Evolutionary conservation across 176 grass and related monocot species (phyloP), one percentile per base, ranked within the genome.

Genomic region (Cocos nucifera): DNA sequence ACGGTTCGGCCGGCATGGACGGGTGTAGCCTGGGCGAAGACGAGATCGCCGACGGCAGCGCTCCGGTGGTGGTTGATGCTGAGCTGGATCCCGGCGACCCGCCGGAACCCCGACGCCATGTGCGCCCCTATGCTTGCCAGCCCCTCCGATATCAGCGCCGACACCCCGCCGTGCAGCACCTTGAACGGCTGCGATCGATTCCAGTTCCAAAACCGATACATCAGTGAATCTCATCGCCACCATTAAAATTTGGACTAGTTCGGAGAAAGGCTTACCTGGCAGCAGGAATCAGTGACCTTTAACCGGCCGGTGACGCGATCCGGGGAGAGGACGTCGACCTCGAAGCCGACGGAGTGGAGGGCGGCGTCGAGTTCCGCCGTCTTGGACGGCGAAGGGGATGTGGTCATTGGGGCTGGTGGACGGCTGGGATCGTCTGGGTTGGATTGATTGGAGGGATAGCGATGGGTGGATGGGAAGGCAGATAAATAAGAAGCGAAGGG

Each of bases 81-180:
- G 61, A 95, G 82, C 61, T 96, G 91, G 39, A 95, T 39, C 16
- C 92, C 92, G 28, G 92, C 86, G 20, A 96, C 73, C 51, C 87
- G 87, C 22, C 72, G 71, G 77, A 69, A 90, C 0, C 86, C 83
- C 0, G 80, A 87, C 5, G 91, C 91, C 78, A 96, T 81, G 86
- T 96, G 91, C 56, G 91, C 83, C 21, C 91, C 91, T 77, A 96
- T 90, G 86, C 92, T 90, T 3, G 78, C 92, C 10, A 96, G 75
- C 50, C 69, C 75, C 81, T 96, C 92, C 0, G 87, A 78, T 54
- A 96, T 79, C 62, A 90, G 59, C 5, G 87, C 87, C 27, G 87
- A 96, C 54, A 90, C 69, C 59, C 86, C 80, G 53, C 92, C 87
- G 76, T 96, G 92, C 54, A 96, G 53, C 72, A 96, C 92, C 80